phyloP scores from a whole-genome alignment of 371 early-diverging fungal species.

The Cokeromyces recurvatus region DNA sequence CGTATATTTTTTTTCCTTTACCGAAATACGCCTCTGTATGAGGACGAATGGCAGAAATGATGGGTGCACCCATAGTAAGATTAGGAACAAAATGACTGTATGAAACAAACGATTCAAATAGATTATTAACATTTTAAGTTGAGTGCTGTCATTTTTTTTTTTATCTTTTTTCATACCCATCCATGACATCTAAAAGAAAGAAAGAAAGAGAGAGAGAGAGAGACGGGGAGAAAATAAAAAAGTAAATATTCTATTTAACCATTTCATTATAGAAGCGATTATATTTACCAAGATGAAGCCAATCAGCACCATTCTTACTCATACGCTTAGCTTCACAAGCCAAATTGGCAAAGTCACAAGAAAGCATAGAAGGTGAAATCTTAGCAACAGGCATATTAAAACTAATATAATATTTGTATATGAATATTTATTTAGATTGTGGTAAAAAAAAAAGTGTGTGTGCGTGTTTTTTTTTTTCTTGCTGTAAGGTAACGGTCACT shows the following conservation, averaged over 20 bases:
- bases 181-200: conserved; percentile 66
- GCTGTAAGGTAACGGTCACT: too few species aligned
- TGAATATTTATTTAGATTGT: too few species aligned
- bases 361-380: conserved; percentile 91
- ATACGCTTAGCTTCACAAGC: conserved; percentile 87
- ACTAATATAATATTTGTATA: too few species aligned
- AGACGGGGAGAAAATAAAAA: too few species aligned
- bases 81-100: conserved; percentile 97
- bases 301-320: conserved; percentile 90
- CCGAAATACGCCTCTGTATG: conserved; percentile 90
- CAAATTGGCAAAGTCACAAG: conserved; percentile 89
- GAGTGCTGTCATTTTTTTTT: too few species aligned
- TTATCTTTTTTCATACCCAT: too few species aligned
- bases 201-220: neutral
- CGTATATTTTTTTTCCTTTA: conserved; percentile 24
- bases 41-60: conserved; percentile 82
- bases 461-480: too few species aligned
- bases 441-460: too few species aligned
- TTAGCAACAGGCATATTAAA: conserved; percentile 62
- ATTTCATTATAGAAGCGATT: neutral
- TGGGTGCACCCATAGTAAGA: conserved; percentile 93
- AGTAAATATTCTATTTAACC: too few species aligned
- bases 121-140: too few species aligned
- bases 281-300: conserved; percentile 84
- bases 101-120: too few species aligned